Evolutionary conservation across 129 eudicot genomes (phyloP), one percentile per base, ranked within the genome.

Genomic region (Flaveria trinervia): DNA sequence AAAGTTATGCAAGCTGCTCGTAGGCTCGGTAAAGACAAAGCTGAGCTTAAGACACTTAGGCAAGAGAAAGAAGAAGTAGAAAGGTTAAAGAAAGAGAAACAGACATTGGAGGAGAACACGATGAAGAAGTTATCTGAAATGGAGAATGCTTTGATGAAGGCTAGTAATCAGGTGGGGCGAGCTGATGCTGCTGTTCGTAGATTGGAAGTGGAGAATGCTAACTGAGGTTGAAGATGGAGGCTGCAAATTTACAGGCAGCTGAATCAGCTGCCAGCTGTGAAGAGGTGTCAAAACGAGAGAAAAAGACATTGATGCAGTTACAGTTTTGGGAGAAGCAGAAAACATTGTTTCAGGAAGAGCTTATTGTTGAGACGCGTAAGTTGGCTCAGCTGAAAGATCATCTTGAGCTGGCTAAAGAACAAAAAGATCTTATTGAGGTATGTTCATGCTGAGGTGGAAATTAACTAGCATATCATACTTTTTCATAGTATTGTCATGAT

Each of bases 1-100:
- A 92, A 88, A 81, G 98, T 90, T 17, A 92, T 88, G 96, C 94
- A 92, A 79, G 98, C 92, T 60, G 90, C 98, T 23, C 86, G 92
- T 18, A 88, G 98, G 52, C 85, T 92, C 13, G 73, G 98, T 75
- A 88, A 92, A 84, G 98, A 92, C 75, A 92, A 85, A 78, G 89
- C 86, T 11, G 96, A 90, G 85, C 92, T 92, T 16, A 89, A 92
- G 70, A 78, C 89, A 26, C 87, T 92, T 71, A 83, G 83, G 71
- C 92, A 86, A 75, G 98, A 92, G 79, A 92, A 83, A 83, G 94
- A 90, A 77, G 98, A 92, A 77, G 98, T 89, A 23, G 94, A 90
- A 70, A 65, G 88, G 72, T 85, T 92, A 17, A 90, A 85, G 86
- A 92, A 78, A 74, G 96, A 92, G 79, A 92, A 86, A 77, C 90